These are phyloP conservation scores for Ceratocystis ficicola DNA, from an alignment of 2,329 filamentous ascomycete genomes.

Conservation along the genomic window DNA sequence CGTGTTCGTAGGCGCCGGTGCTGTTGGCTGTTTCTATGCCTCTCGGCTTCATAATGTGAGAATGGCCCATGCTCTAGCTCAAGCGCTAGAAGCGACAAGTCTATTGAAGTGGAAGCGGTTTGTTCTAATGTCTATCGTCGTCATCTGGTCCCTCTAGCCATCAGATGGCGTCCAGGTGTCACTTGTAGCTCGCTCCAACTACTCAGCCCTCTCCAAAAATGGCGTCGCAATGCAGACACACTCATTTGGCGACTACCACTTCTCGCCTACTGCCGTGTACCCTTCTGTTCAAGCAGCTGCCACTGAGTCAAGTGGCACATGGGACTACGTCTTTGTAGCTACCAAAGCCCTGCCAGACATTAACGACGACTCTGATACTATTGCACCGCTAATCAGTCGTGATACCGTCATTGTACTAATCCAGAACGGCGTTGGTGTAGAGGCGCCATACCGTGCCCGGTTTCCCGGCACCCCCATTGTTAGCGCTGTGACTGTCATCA, in stretches of 20 bases:
- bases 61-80: slow-evolving; percentile 13
- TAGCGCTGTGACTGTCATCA: slow-evolving; percentile 57
- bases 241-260: slow-evolving; percentile 55
- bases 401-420: slow-evolving; percentile 52
- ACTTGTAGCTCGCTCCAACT: slow-evolving; percentile 63
- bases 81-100: neutral
- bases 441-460: slow-evolving; percentile 50
- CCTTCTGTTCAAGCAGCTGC: slow-evolving; percentile 47
- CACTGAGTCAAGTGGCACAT: slow-evolving; percentile 27
- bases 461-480: slow-evolving; percentile 51
- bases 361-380: slow-evolving; percentile 47
- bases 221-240: slow-evolving; percentile 55
- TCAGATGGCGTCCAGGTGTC: slow-evolving; percentile 46
- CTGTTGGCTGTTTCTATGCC: slow-evolving; percentile 61
- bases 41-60: slow-evolving; percentile 51
- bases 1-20: slow-evolving; percentile 57
- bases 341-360: slow-evolving; percentile 58
- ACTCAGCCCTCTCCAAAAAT: slow-evolving; percentile 45
- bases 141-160: slow-evolving; percentile 30
- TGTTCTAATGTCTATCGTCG: neutral
- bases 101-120: neutral
- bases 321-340: slow-evolving; percentile 55
- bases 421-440: slow-evolving; percentile 60
- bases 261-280: slow-evolving; percentile 50
- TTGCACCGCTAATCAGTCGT: slow-evolving; percentile 46